These are phyloP conservation scores for Penicillium olsonii DNA, from an alignment of 2,329 filamentous ascomycete genomes.

Conservation along the genomic window DNA sequence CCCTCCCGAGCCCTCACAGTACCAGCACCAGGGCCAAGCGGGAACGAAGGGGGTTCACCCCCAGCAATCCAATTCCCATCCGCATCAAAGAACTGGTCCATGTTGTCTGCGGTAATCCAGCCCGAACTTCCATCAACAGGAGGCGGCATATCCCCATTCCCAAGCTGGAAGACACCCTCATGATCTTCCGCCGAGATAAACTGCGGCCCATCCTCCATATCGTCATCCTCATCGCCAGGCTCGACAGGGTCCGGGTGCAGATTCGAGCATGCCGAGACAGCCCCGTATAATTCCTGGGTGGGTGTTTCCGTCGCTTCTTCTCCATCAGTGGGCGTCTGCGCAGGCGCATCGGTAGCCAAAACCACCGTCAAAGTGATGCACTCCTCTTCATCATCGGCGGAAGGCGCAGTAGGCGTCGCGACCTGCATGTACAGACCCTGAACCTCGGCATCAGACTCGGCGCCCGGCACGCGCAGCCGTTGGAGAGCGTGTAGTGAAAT, in stretches of 20 bases:
- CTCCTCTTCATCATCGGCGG: constrained; percentile 43
- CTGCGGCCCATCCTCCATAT: constrained; percentile 22
- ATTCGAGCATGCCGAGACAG: constrained; percentile 51
- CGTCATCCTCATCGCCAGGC: constrained; percentile 38
- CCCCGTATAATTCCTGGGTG: constrained; percentile 45
- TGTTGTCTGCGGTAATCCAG: constrained; percentile 82
- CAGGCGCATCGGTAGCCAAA: constrained; percentile 30
- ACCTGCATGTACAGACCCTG: constrained; percentile 54
- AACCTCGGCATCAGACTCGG: constrained; percentile 26
- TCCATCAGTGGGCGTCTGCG: constrained; percentile 24
- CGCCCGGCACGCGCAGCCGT: constrained; percentile 39
- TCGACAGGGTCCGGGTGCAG: constrained; percentile 49
- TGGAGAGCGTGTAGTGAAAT: constrained; percentile 53
- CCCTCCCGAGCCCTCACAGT: constrained; percentile 64
- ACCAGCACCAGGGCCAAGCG: constrained; percentile 61
- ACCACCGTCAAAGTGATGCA: constrained; percentile 48
- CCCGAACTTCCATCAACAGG: constrained; percentile 52
- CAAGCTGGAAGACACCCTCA: constrained; percentile 37
- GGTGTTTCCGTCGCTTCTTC: constrained; percentile 35
- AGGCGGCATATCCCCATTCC: constrained; percentile 46
- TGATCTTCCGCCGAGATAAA: constrained; percentile 19
- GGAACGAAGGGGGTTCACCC: constrained; percentile 41
- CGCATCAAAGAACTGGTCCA: constrained; percentile 78
- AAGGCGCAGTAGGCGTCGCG: constrained; percentile 31
- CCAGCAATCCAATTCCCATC: constrained; percentile 74